These are phyloP conservation scores for Diplodia intermedia DNA, from an alignment of 2,329 filamentous ascomycete species.

Conservation along the genomic window DNA sequence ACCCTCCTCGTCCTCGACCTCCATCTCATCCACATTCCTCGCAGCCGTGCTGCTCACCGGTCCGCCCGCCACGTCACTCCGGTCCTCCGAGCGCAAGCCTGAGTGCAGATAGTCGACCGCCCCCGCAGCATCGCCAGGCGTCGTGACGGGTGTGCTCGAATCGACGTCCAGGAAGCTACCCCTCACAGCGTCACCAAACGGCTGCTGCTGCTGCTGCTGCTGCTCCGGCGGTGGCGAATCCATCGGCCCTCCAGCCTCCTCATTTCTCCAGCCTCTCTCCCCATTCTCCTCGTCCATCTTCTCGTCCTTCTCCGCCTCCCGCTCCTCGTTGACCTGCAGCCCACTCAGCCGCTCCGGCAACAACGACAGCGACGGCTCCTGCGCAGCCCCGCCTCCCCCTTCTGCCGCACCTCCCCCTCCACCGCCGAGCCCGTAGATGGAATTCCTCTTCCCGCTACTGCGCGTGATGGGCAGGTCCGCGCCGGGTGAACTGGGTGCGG, in stretches of 20 bases:
- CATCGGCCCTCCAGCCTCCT: not conserved
- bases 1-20: not conserved
- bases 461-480: constrained; percentile 25
- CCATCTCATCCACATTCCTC: not conserved
- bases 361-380: not conserved
- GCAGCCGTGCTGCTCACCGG: too few species aligned
- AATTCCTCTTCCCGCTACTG: not conserved
- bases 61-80: not conserved
- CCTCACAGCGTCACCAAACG: not conserved
- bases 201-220: not conserved
- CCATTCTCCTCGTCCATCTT: not conserved
- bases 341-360: not conserved
- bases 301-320: not conserved
- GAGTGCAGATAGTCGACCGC: not conserved
- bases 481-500: constrained; percentile 3
- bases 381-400: not conserved
- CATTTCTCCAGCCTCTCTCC: not conserved
- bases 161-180: constrained; percentile 21
- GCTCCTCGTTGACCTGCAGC: not conserved
- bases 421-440: not conserved
- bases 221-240: not conserved
- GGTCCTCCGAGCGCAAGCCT: not conserved
- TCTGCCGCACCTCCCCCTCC: not conserved
- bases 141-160: constrained; percentile 4
- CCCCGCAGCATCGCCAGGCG: not conserved